Conservation (phyloP, 179 eudicot genomes). For the Beta lomatogona region DNA sequence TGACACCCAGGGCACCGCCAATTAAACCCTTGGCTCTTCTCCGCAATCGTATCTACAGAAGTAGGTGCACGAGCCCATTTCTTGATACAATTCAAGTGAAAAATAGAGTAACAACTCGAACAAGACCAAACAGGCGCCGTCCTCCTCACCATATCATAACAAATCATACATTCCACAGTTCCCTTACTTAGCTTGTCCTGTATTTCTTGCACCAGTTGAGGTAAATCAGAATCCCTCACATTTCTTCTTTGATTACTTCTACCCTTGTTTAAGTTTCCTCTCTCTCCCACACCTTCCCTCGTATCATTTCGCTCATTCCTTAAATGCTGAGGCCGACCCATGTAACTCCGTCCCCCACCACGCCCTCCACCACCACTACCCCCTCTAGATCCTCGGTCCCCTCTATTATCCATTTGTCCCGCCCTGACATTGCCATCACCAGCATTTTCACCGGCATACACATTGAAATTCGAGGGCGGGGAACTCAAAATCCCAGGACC, state of each 20-base stretch:
- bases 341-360: constrained; percentile 37
- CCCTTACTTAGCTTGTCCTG: constrained; percentile 91
- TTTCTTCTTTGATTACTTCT: constrained; percentile 22
- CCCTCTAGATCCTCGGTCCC: constrained; percentile 24
- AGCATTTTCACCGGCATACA: constrained; percentile 31
- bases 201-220: constrained; percentile 89
- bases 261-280: constrained; percentile 27
- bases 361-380: background rate
- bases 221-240: constrained; percentile 43
- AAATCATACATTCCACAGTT: constrained; percentile 91
- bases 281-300: constrained; percentile 37
- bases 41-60: constrained; percentile 72
- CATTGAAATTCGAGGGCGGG: constrained; percentile 19
- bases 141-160: constrained; percentile 92
- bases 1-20: constrained; percentile 99
- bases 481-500: constrained; percentile 31
- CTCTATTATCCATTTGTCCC: constrained; percentile 20
- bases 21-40: constrained; percentile 83
- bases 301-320: constrained; percentile 43
- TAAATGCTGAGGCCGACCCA: constrained; percentile 47
- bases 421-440: constrained; percentile 14
- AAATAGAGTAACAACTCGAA: constrained; percentile 81
- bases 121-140: constrained; percentile 93
- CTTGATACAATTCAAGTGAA: constrained; percentile 82
- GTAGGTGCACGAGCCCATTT: constrained; percentile 98